Conservation (phyloP, 2,329 filamentous ascomycete genomes). For the Acephala macrosclerotiorum region DNA sequence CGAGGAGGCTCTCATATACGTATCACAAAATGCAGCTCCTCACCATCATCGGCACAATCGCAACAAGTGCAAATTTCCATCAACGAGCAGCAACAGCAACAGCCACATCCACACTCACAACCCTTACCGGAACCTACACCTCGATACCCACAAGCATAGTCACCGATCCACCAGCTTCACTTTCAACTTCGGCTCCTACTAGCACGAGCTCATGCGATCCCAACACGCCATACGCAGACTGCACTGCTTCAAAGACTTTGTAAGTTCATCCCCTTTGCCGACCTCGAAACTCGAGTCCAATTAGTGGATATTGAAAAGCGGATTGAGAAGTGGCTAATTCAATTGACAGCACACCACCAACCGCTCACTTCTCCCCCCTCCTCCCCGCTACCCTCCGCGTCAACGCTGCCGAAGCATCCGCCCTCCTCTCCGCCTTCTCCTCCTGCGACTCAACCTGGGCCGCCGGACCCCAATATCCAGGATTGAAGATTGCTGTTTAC, state of each 20-base stretch:
- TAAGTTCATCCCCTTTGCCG: not conserved
- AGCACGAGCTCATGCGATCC: not conserved
- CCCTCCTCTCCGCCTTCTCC: not conserved
- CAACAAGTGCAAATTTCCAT: no score
- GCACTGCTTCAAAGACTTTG: not conserved
- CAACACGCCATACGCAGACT: not conserved
- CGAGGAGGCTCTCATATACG: no score
- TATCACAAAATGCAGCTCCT: no score
- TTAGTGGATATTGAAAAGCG: no score
- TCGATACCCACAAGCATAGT: not conserved
- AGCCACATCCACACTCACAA: no score
- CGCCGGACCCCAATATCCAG: not conserved
- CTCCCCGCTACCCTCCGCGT: not conserved
- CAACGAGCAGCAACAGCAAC: no score
- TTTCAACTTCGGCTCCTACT: not conserved
- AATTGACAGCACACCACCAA: not conserved
- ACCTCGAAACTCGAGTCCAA: not conserved
- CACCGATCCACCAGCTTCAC: not conserved
- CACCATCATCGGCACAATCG: no score
- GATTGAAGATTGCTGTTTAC: not conserved
- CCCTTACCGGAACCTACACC: not conserved
- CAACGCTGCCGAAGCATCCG: not conserved
- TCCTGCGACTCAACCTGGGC: not conserved
- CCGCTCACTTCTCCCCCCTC: not conserved
- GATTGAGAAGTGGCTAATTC: not conserved